Conservation (phyloP, 2,329 filamentous ascomycete species). For the Colletotrichum trifolii region DNA sequence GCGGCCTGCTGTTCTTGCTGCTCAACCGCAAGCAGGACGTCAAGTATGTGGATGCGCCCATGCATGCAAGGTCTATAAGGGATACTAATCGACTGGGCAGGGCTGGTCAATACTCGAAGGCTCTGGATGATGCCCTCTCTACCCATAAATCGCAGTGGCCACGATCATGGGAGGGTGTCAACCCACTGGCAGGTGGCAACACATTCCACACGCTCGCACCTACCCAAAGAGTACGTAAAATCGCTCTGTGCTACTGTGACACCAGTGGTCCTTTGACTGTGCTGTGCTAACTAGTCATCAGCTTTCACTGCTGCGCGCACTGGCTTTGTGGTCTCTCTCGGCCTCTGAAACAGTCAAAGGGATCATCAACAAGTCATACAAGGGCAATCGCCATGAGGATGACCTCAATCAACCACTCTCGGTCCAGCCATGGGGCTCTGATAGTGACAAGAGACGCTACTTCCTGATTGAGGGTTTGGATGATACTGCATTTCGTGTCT, state of each 20-base stretch:
- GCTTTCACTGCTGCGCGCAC: slow-evolving; percentile 84
- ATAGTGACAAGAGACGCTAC: slow-evolving; percentile 91
- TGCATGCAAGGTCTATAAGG: not conserved
- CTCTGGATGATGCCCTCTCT: slow-evolving; percentile 91
- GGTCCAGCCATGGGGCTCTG: slow-evolving; percentile 89
- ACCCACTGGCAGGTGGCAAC: slow-evolving; percentile 81
- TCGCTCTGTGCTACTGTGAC: not conserved
- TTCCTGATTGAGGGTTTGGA: slow-evolving; percentile 94
- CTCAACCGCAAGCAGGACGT: slow-evolving; percentile 98
- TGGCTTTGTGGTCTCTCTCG: slow-evolving; percentile 89
- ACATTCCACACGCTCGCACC: slow-evolving; percentile 87
- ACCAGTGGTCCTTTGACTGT: not conserved
- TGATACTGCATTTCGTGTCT: slow-evolving; percentile 93
- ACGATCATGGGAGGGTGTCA: slow-evolving; percentile 82
- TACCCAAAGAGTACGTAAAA: slow-evolving; percentile 76
- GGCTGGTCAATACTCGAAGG: slow-evolving; percentile 90
- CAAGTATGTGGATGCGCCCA: slow-evolving; percentile 73
- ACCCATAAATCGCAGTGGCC: slow-evolving; percentile 92
- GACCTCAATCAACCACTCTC: slow-evolving; percentile 86
- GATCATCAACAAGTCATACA: slow-evolving; percentile 89
- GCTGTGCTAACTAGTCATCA: slow-evolving; percentile 51
- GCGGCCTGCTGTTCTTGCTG: slow-evolving; percentile 86
- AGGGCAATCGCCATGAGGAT: slow-evolving; percentile 84
- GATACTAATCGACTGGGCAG: slow-evolving; percentile 57
- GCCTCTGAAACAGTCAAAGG: slow-evolving; percentile 86